Evolutionary conservation across 1,139 yeast genomes (phyloP).

Genomic region (Saccharomyces hybrid): DNA sequence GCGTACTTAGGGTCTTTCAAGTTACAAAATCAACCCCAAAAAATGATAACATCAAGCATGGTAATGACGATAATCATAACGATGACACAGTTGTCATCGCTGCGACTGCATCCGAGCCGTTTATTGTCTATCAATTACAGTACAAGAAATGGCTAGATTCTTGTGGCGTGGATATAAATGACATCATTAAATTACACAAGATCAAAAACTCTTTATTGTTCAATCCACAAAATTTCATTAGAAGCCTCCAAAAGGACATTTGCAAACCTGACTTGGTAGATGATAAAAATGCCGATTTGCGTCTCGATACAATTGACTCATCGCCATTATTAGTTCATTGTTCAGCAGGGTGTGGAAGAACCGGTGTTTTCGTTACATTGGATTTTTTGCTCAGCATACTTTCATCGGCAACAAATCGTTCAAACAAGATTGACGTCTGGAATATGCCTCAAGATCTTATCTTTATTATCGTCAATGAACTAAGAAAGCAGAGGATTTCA

Average conservation of each 20-base stretch:
- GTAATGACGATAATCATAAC: neutral
- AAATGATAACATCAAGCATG: neutral
- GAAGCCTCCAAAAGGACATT: slow-evolving; percentile 13
- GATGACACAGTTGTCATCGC: slow-evolving; percentile 28
- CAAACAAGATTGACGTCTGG: slow-evolving; percentile 32
- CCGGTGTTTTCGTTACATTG: slow-evolving; percentile 76
- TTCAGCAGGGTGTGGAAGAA: slow-evolving; percentile 89
- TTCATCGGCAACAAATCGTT: slow-evolving; percentile 21
- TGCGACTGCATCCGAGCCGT: slow-evolving; percentile 6
- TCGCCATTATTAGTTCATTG: slow-evolving; percentile 66
- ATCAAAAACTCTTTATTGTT: slow-evolving; percentile 39
- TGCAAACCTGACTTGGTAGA: neutral
- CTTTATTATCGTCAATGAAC: slow-evolving; percentile 37
- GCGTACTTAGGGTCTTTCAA: slow-evolving; percentile 30
- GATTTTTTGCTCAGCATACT: slow-evolving; percentile 54
- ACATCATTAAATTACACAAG: slow-evolving; percentile 45
- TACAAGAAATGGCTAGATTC: slow-evolving; percentile 78
- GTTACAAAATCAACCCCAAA: slow-evolving; percentile 15
- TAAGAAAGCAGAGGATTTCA: slow-evolving; percentile 65
- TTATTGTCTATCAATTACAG: slow-evolving; percentile 55
- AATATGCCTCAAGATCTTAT: slow-evolving; percentile 33
- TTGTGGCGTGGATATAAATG: slow-evolving; percentile 53
- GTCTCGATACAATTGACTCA: neutral
- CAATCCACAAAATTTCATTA: slow-evolving; percentile 12
- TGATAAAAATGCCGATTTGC: neutral